Base-by-base conservation (phyloP, 2,329 filamentous ascomycete species). In the Bipolaris gigantea region DNA sequence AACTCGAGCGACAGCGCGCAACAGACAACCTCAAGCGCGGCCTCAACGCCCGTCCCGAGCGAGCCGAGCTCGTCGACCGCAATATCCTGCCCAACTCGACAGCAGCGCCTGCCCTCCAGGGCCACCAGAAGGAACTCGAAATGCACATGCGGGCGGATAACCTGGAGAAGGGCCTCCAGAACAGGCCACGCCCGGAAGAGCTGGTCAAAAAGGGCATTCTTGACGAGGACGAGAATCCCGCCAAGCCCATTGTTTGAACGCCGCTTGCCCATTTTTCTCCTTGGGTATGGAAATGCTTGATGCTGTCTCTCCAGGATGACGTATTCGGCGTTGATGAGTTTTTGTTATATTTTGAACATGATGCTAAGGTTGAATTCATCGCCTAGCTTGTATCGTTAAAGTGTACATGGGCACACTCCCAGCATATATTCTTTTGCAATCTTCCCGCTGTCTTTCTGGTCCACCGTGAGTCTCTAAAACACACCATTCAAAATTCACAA, bases 131-230 rank as follows among this genome's bases (percentile, higher is more conserved):
- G 69, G 90, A 96, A 79, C 85, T 97, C 38, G 85, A 92, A 75
- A 91, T 87, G 73, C 88, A 91, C 74, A 96, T 97, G 92, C 85
- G 89, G 13, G 89, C 86, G 55, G 90, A 96, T 74, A 88, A 83
- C 50, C 81, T 97, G 58, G 94, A 96, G 75, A 91, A 95, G 69
- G 92, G 92, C 74, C 85, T 97, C 59, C 84, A 88, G 68, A 83
- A 88, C 65, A 83, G 92, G 18, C 92, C 92, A 1, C 81, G 84
- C 33, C 88, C 89, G 10, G 89, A 92, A 62, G 82, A 88, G 46
- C 79, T 96, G 59, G 81, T 96, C 53, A 86, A 89, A 67, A 86
- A 89, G 63, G 92, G 92, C 5, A 90, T 97, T 50, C 77, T 97
- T 60, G 85, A 69, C n/a, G 70, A 56, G 15, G 68, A 70, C 4